A percentile compares a stretch with the other conserved stretches of the same genome.
These are phyloP conservation scores for Fragaria nilgerrensis DNA, from an alignment of 306 rosid genomes.

Conservation along the genomic window DNA sequence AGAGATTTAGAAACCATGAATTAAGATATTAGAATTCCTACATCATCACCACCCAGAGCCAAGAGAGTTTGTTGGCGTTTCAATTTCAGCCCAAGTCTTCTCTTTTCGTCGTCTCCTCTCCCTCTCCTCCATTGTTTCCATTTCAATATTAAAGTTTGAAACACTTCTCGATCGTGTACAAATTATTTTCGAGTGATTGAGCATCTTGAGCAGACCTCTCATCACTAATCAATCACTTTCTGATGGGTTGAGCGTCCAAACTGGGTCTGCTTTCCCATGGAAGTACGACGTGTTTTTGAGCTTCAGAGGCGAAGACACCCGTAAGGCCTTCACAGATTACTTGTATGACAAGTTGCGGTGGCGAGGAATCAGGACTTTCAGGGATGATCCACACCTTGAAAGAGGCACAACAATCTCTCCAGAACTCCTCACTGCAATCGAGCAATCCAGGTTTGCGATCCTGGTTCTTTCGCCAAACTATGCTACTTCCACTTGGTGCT, in stretches of 20 bases:
- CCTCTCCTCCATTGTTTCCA: neutral
- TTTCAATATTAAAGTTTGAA: neutral
- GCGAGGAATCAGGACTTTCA: neutral
- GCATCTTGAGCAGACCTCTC: neutral
- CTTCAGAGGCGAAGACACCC: neutral
- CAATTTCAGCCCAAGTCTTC: neutral
- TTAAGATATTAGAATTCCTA: too few species aligned
- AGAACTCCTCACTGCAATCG: neutral
- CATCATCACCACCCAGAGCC: too few species aligned
- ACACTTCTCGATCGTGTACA: neutral
- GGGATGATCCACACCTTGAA: neutral
- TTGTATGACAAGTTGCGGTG: neutral
- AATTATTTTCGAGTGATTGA: too few species aligned
- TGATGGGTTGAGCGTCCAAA: neutral
- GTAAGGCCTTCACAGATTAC: neutral
- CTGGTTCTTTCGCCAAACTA: too few species aligned
- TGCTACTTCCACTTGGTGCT: neutral
- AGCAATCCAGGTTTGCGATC: neutral
- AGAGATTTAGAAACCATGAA: too few species aligned
- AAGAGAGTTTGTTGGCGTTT: too few species aligned
- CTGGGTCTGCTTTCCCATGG: neutral
- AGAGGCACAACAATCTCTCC: neutral
- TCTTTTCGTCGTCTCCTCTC: neutral
- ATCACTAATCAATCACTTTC: neutral
- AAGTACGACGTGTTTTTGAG: slow-evolving; percentile 8